Evolutionary conservation across 768 basidiomycete genomes (phyloP), one percentile per base, ranked within the genome.

Genomic region (Lanmaoa pseudosensibilis): DNA sequence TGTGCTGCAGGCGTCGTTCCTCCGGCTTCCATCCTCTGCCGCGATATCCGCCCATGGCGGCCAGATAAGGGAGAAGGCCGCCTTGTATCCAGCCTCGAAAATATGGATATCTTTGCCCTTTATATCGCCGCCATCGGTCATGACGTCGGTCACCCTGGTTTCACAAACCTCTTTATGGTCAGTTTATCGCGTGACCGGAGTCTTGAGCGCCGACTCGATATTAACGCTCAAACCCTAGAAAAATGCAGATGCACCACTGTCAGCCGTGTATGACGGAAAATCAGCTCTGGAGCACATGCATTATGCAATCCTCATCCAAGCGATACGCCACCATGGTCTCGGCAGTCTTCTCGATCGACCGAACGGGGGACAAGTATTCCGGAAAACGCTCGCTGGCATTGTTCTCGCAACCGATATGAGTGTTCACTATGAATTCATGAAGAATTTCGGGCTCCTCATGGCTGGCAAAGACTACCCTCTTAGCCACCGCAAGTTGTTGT

Each of bases 341-440:
- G 84, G 82, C 10, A 78, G 78, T 38, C 71, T 92, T 3, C 76
- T 92, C 33, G 87, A 90, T 60, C 79, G 82, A 54, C 78, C 82
- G 0, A 60, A 63, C 23, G 68, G 72, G 45, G 81, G 82, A 2
- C 61, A 59, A 30, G n/a, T 10, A 9, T 88, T 92, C 67, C 82
- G 90, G 52, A 88, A 85, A 68, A 78, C 91, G 5, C 80, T 98
- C n/a, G 81, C 82, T 50, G 80, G 88, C 51, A 87, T 90, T 3
- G 86, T 99, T 5, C 80, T 98, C 18, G 90, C 93, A 9, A 99
- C 96, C 23, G 97, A 99, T 65, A 97, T 99, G 94, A 80, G 86
- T 52, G 83, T 96, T 18, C 96, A 98, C 70, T 80, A 79, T 46
- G 82, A 85, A 21, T 97, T 94, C 75, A 94, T 98, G 81, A 69